Conservation (phyloP, 2,329 filamentous ascomycete species). For the Boeremia lycopersici region DNA sequence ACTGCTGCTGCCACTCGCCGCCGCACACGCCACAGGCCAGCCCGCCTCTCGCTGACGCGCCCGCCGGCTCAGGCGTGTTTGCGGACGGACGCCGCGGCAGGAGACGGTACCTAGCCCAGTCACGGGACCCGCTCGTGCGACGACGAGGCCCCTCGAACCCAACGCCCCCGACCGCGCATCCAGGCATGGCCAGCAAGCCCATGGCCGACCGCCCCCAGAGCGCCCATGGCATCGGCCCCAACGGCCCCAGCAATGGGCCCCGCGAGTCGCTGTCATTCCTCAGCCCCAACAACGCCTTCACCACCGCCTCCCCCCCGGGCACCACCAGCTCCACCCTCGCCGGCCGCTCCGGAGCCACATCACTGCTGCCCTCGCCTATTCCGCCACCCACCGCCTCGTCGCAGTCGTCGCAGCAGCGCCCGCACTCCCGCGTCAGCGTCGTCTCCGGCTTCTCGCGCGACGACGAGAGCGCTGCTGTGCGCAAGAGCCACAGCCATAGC, state of each 20-base stretch:
- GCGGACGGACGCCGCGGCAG: conserved; percentile 13
- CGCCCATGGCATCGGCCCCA: conserved; percentile 27
- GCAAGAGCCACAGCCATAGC: conserved; percentile 43
- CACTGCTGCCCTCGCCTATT: conserved; percentile 42
- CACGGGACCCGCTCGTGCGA: conserved; percentile 23
- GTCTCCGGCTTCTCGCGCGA: conserved; percentile 33
- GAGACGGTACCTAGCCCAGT: conserved; percentile 13
- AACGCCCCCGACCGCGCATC: conserved; percentile 7
- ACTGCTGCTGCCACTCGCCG: conserved; percentile 18
- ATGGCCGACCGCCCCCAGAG: conserved; percentile 37
- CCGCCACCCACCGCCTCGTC: conserved; percentile 40
- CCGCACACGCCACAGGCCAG: conserved; percentile 7
- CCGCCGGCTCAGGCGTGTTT: conserved; percentile 8
- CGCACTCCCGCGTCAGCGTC: conserved; percentile 39
- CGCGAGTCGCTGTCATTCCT: conserved; percentile 16
- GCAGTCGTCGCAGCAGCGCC: conserved; percentile 36
- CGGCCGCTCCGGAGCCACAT: conserved; percentile 13
- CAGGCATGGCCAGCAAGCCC: conserved; percentile 40
- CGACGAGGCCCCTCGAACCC: conserved; percentile 26
- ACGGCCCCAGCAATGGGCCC: conserved; percentile 2
- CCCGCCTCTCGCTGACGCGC: conserved; percentile 17
- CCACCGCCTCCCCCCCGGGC: conserved; percentile 17
- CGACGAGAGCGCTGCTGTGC: conserved; percentile 31
- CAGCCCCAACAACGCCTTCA: conserved; percentile 26
- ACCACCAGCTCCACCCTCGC: conserved; percentile 13